Percentiles rank a stretch among this genome's conserved stretches.
Evolutionary conservation across 1,284 basidiomycete genomes (phyloP).

Genomic region (Ustilago trichophora): DNA sequence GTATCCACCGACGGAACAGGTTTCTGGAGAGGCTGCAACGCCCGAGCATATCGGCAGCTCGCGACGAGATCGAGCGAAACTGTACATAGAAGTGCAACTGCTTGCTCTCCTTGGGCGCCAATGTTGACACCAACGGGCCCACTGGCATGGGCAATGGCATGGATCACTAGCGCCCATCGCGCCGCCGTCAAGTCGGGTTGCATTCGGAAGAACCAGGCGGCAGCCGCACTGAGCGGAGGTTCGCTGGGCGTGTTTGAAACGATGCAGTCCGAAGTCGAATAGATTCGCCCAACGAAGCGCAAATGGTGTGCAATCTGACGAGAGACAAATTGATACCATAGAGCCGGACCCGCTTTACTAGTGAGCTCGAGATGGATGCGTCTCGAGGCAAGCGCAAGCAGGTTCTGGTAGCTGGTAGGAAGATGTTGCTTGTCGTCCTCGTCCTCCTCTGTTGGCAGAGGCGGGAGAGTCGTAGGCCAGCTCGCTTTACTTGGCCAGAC

Average conservation of each 20-base stretch:
- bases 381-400: neutral
- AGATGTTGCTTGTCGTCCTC: no score
- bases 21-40: no score
- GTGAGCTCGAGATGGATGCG: neutral
- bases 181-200: neutral
- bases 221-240: no score
- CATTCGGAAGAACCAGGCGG: no score
- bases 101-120: conserved; percentile 4
- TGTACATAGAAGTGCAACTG: neutral
- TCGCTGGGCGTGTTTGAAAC: no score
- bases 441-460: no score
- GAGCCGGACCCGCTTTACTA: neutral
- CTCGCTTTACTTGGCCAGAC: no score
- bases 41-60: neutral
- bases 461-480: no score
- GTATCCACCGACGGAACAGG: neutral
- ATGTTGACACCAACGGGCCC: neutral
- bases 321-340: neutral
- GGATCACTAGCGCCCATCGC: neutral
- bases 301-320: neutral
- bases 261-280: no score
- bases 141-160: neutral
- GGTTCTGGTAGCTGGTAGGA: no score
- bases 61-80: neutral
- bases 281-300: no score